phyloP scores from a whole-genome alignment of 805 yeast species.

The Ogataea salicorniae region DNA sequence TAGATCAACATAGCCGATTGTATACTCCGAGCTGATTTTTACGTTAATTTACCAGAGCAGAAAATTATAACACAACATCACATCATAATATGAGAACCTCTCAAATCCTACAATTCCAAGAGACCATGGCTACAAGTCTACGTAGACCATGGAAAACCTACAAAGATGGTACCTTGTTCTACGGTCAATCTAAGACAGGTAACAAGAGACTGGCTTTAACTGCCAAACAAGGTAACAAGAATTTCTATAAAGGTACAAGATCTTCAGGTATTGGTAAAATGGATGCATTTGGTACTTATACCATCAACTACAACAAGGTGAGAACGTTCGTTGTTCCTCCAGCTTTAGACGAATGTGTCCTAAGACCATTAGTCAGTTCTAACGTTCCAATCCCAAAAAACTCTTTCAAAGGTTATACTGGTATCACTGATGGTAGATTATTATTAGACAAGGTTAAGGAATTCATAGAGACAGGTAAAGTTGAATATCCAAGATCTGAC shows the following conservation, averaged over 20 bases:
- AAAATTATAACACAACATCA: not conserved
- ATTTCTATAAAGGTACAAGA: constrained; percentile 93
- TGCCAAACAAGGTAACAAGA: constrained; percentile 91
- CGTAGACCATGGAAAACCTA: constrained; percentile 88
- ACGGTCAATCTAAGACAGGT: constrained; percentile 74
- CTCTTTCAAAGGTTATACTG: constrained; percentile 59
- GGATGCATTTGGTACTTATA: constrained; percentile 68
- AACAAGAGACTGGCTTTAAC: constrained; percentile 79
- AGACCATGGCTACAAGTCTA: constrained; percentile 41
- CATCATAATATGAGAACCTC: constrained; percentile 46
- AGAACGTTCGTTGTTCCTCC: constrained; percentile 86
- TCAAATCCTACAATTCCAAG: constrained; percentile 40
- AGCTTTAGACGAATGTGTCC: constrained; percentile 22
- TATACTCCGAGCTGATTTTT: not conserved
- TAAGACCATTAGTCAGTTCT: constrained; percentile 76
- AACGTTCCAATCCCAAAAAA: constrained; percentile 68
- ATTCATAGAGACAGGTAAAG: constrained; percentile 67
- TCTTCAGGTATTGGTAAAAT: constrained; percentile 88
- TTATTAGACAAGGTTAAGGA: constrained; percentile 69
- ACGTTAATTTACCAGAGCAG: not conserved
- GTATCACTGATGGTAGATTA: constrained; percentile 66
- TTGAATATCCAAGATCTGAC: constrained; percentile 32
- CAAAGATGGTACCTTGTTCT: constrained; percentile 78
- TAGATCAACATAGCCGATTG: not conserved
- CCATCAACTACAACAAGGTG: constrained; percentile 78